Conservation (phyloP, 1,284 basidiomycete species). For the Puccinia horiana region DNA sequence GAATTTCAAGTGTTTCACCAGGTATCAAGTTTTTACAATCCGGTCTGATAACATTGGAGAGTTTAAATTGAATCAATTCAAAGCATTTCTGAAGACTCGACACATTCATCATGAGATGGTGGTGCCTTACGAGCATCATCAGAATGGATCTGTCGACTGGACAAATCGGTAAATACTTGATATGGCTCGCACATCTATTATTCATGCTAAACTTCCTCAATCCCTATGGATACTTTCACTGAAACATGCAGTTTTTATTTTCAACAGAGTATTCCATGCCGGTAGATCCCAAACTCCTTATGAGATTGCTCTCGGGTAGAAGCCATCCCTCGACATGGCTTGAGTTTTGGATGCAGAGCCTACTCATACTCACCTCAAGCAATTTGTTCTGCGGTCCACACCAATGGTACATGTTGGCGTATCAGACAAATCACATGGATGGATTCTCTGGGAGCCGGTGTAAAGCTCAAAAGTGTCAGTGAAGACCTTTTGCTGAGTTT, state of each 20-base stretch:
- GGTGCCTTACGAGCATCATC: conserved; percentile 25
- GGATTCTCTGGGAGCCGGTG: neutral
- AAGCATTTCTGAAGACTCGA: neutral
- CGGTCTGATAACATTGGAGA: neutral
- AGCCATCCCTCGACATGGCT: neutral
- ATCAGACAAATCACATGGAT: neutral
- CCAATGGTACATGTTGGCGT: neutral
- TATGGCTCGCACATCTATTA: neutral
- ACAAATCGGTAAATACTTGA: neutral
- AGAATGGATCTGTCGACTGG: conserved; percentile 3
- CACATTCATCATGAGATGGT: conserved; percentile 5
- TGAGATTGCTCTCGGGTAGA: neutral
- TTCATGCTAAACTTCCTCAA: neutral
- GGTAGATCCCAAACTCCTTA: neutral
- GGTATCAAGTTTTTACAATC: neutral
- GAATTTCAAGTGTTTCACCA: neutral
- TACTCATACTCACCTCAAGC: neutral
- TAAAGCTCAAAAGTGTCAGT: too few relatives aligned
- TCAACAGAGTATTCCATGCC: conserved; percentile 4
- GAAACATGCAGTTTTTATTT: neutral
- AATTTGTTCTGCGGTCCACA: neutral
- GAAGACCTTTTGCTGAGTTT: too few relatives aligned
- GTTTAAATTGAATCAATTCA: neutral
- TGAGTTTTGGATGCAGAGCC: conserved; percentile 28
- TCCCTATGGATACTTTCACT: neutral